phyloP scores from a whole-genome alignment of 2,329 filamentous ascomycete species.

The Penicillium sp. region DNA sequence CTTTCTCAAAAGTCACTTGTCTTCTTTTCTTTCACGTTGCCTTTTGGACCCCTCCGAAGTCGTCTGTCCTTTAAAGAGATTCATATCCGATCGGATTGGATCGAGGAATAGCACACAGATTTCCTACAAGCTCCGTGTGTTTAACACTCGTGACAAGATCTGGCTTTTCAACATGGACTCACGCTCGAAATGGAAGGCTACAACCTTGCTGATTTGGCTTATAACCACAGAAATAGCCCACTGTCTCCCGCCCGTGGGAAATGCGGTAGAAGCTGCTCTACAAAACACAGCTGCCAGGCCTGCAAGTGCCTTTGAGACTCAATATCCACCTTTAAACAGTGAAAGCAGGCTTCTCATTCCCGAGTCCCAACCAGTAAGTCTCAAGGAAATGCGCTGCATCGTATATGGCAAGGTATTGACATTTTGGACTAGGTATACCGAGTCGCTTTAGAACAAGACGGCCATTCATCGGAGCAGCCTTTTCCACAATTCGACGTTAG shows the following conservation, averaged over 20 bases:
- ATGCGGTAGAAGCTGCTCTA: conserved; percentile 10
- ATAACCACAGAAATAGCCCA: conserved; percentile 29
- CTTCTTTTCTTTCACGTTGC: conserved; percentile 1
- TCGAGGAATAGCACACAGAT: conserved; percentile 5
- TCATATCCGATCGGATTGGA: conserved; percentile 8
- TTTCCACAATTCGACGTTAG: conserved; percentile 25
- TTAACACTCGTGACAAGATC: not conserved
- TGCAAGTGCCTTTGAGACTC: conserved; percentile 29
- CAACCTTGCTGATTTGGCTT: conserved; percentile 37
- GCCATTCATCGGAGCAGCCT: conserved; percentile 29
- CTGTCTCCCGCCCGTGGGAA: conserved; percentile 24
- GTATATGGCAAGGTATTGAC: conserved; percentile 10
- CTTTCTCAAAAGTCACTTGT: not conserved
- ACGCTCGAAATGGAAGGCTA: conserved; percentile 23
- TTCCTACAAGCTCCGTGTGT: not conserved
- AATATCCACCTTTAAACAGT: conserved; percentile 35
- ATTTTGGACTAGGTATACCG: conserved; percentile 29
- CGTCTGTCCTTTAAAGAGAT: conserved; percentile 1
- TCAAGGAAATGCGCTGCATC: not conserved
- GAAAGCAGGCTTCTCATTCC: conserved; percentile 28
- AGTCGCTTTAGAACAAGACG: conserved; percentile 30
- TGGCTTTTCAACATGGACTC: conserved; percentile 18
- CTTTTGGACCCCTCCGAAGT: not conserved
- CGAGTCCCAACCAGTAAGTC: conserved; percentile 33
- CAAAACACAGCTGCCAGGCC: conserved; percentile 13